Conservation (phyloP, 2,329 filamentous ascomycete genomes). For the Colletotrichum viniferum region DNA sequence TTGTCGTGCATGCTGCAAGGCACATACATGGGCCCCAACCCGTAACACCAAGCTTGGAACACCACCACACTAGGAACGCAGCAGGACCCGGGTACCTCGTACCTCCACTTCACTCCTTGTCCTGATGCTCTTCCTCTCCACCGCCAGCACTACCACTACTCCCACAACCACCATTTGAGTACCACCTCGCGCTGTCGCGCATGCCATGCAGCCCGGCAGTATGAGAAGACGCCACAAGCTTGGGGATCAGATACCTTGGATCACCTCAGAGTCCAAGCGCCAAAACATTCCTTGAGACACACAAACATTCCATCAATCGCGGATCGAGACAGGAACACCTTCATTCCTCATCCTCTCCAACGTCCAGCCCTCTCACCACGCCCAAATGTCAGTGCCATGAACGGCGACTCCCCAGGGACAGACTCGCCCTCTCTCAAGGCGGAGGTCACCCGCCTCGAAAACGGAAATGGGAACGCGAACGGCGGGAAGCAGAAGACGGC, state of each 20-base stretch:
- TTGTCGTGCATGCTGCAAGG: neutral
- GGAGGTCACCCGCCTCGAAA: constrained; percentile 1
- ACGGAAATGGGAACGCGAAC: neutral
- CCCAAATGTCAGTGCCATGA: constrained; percentile 1
- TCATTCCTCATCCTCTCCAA: neutral
- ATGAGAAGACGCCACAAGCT: neutral
- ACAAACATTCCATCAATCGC: neutral
- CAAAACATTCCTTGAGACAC: constrained; percentile 5
- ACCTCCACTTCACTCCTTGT: neutral
- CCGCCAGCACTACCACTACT: neutral
- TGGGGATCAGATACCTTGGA: constrained; percentile 8
- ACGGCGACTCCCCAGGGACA: neutral
- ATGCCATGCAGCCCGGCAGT: neutral
- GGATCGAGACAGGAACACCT: neutral
- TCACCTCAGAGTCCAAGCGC: constrained; percentile 1
- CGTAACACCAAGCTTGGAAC: neutral
- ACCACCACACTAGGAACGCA: neutral
- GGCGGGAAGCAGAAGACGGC: neutral
- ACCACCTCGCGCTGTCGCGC: neutral
- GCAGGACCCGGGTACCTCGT: neutral
- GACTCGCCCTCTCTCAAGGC: constrained; percentile 10
- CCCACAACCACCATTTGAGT: neutral
- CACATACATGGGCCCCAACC: neutral
- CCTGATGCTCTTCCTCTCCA: neutral
- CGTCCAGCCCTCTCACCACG: neutral